Conservation (phyloP, 139 green algal species). For the Chlamydomonas applanata region DNA sequence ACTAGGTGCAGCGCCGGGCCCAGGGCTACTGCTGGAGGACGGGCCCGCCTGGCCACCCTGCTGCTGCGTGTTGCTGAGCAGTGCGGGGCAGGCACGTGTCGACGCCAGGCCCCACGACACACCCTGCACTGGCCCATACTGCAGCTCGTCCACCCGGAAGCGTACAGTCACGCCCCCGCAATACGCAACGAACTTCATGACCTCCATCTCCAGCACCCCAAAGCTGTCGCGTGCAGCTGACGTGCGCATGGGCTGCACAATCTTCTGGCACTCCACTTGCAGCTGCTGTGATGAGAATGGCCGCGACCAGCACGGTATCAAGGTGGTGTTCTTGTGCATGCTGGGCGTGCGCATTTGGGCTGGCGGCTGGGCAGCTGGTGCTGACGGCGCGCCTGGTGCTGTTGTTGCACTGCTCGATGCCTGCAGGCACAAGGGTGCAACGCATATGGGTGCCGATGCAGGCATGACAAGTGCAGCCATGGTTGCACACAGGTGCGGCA, state of each 20-base stretch:
- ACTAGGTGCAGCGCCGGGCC: background rate
- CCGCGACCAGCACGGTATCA: constrained; percentile 58
- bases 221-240: constrained; percentile 27
- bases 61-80: constrained; percentile 6
- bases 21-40: too few relatives aligned
- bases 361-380: too few relatives aligned
- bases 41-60: background rate
- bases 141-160: constrained; percentile 52
- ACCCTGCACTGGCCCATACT: constrained; percentile 24
- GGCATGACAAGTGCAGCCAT: too few relatives aligned
- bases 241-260: constrained; percentile 32
- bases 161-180: constrained; percentile 56
- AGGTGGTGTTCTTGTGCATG: constrained; percentile 47
- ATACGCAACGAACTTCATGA: constrained; percentile 67
- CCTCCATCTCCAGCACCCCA: constrained; percentile 61
- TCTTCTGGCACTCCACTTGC: constrained; percentile 56
- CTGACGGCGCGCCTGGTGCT: too few relatives aligned
- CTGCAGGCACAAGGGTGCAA: too few relatives aligned
- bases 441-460: too few relatives aligned
- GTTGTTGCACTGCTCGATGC: too few relatives aligned
- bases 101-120: constrained; percentile 43
- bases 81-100: constrained; percentile 31
- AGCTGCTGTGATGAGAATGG: constrained; percentile 46
- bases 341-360: too few relatives aligned
- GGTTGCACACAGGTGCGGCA: too few relatives aligned